Percentiles rank a stretch among this genome's conserved stretches.
Conservation (phyloP, 83 land plant genomes). For the Diphasiastrum complanatum region DNA sequence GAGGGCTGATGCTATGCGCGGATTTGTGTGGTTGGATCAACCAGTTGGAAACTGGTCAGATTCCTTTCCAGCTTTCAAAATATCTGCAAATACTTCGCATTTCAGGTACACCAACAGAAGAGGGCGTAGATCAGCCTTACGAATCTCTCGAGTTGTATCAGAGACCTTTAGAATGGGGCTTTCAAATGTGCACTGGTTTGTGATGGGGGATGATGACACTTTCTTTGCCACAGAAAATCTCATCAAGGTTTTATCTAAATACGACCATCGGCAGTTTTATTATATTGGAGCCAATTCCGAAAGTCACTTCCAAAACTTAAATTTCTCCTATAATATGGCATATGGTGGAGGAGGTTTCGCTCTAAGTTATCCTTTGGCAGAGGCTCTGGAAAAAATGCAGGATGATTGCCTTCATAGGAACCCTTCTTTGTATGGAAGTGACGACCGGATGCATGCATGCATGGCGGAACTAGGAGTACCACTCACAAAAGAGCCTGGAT, state of each 20-base stretch:
- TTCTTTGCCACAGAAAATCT: constrained; percentile 71
- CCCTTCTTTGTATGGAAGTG: constrained; percentile 60
- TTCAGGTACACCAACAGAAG: constrained; percentile 55
- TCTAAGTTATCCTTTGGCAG: constrained; percentile 55
- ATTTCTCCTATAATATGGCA: constrained; percentile 64
- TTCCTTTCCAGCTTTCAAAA: constrained; percentile 29
- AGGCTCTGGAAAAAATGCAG: constrained; percentile 31
- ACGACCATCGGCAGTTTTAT: constrained; percentile 59
- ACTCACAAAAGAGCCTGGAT: constrained; percentile 62
- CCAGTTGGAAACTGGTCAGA: not conserved
- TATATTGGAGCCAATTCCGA: constrained; percentile 72
- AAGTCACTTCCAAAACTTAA: constrained; percentile 64
- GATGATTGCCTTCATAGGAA: constrained; percentile 75
- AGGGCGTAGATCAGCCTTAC: constrained; percentile 59
- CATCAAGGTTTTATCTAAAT: constrained; percentile 47
- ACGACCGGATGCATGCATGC: constrained; percentile 68
- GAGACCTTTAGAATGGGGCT: constrained; percentile 48
- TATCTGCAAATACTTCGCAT: constrained; percentile 50
- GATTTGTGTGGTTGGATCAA: constrained; percentile 30
- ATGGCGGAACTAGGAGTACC: constrained; percentile 67
- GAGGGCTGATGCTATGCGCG: too few relatives aligned
- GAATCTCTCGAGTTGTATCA: constrained; percentile 60
- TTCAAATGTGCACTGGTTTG: constrained; percentile 71
- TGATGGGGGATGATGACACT: constrained; percentile 94
- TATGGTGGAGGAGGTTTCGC: constrained; percentile 93